Conservation (phyloP, 225 moss, liverwort and hornwort genomes). For the Lunularia cruciata region DNA sequence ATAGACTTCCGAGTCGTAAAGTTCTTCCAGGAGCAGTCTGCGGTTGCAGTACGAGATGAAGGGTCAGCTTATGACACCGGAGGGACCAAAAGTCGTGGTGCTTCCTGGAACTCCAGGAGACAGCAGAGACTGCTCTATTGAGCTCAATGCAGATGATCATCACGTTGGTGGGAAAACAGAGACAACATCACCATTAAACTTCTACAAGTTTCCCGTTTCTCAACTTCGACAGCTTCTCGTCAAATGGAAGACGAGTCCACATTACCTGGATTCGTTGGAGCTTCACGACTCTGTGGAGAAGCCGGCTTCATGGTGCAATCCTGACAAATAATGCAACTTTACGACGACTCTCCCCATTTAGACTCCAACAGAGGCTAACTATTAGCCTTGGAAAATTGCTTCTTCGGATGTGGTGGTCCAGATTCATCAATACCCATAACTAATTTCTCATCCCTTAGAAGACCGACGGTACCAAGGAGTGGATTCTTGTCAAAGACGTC, state of each 20-base stretch:
- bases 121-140: constrained; percentile 7
- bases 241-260: constrained; percentile 8
- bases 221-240: constrained; percentile 9
- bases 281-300: constrained; percentile 14
- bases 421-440: too few relatives aligned
- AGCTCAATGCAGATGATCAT: background rate
- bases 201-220: constrained; percentile 8
- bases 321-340: background rate
- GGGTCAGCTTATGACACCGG: constrained; percentile 3
- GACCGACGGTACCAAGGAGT: too few relatives aligned
- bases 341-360: too few relatives aligned
- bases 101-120: constrained; percentile 2
- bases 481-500: too few relatives aligned
- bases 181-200: background rate
- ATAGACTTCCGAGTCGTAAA: background rate
- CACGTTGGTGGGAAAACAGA: background rate
- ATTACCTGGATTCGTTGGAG: constrained; percentile 1
- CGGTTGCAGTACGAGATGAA: background rate
- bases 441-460: too few relatives aligned
- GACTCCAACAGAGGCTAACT: too few relatives aligned
- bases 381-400: too few relatives aligned
- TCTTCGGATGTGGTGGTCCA: too few relatives aligned
- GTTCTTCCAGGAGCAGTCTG: background rate
- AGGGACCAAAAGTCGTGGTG: constrained; percentile 4
- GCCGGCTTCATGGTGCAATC: background rate